Evolutionary conservation across 2,329 filamentous ascomycete genomes (phyloP).

Genomic region (Neurospora sp.): DNA sequence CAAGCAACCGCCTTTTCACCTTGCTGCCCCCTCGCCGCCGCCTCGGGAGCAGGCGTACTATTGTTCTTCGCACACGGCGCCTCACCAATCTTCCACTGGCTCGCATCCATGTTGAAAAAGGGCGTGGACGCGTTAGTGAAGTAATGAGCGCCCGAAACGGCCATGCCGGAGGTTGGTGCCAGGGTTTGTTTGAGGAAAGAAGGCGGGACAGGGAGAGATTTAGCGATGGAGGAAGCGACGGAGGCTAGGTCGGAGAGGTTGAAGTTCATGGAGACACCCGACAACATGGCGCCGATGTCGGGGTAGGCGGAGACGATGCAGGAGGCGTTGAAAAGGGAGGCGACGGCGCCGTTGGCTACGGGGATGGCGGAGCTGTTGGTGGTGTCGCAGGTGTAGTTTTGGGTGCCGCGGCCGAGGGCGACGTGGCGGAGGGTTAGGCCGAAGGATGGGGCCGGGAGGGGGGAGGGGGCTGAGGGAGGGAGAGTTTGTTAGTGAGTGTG

Average conservation of each 20-base stretch:
- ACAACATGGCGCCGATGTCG: slow-evolving; percentile 53
- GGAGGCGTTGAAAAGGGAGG: slow-evolving; percentile 78
- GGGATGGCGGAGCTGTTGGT: slow-evolving; percentile 52
- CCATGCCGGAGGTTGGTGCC: slow-evolving; percentile 47
- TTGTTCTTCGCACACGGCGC: slow-evolving; percentile 53
- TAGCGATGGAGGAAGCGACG: slow-evolving; percentile 22
- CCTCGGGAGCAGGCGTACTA: slow-evolving; percentile 51
- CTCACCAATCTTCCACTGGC: slow-evolving; percentile 45
- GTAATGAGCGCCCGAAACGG: slow-evolving; percentile 69
- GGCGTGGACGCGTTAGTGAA: slow-evolving; percentile 64
- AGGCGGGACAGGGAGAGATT: background rate
- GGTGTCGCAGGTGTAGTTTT: slow-evolving; percentile 84
- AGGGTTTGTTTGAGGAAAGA: slow-evolving; percentile 20
- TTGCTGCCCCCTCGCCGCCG: slow-evolving; percentile 47
- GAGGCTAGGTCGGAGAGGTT: slow-evolving; percentile 33
- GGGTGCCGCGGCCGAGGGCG: slow-evolving; percentile 75
- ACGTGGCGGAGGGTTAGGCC: slow-evolving; percentile 65
- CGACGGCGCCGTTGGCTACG: slow-evolving; percentile 60
- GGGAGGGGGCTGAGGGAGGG: slow-evolving; percentile 5
- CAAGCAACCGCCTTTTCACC: slow-evolving; percentile 67
- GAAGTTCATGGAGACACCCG: slow-evolving; percentile 59
- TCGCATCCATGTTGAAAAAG: slow-evolving; percentile 67
- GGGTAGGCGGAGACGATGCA: slow-evolving; percentile 66
- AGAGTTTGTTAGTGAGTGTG: slow-evolving; percentile 5
- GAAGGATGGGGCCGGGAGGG: slow-evolving; percentile 48